Base-by-base conservation (phyloP, 2,329 filamentous ascomycete genomes). In the Penicillium fuscoglaucum region DNA sequence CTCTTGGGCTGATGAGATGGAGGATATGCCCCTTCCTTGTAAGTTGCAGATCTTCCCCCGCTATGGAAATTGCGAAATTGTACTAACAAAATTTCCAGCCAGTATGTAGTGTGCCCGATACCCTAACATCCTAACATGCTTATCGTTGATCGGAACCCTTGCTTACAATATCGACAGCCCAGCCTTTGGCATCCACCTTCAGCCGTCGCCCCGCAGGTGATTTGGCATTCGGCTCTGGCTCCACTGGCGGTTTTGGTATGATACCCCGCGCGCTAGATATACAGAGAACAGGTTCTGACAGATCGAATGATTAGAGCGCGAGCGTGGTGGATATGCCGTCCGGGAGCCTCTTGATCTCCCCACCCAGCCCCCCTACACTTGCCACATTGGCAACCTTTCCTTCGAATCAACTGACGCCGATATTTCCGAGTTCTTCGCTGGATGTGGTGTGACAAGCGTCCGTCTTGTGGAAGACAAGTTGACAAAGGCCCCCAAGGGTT, bases 1-100 rank as follows among this genome's bases (percentile, higher is more conserved):
- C 74, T 98, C 95, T 69, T 99, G 95, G 95, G 95, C 95, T 71
- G 96, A 99, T 80, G 95, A 99, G 77, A 96, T 99, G 81, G 95
- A 99, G 79, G 92, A 96, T 72, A 82, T 83, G 78, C 84, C 84
- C 63, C 84, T 90, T 66, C 85, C 87, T 77, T 82, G 90, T 93
- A 84, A 82, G 87, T 81, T 58, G 7, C 54, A 51, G 41, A 53
- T 59, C 56, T 58, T 44, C 52, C 59, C 45, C 52, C 52, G 58
- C 46, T 46, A 50, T 51, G 56, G 28, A 54, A 47, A 52, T 43
- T 43, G 39, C 40, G 54, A 49, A 56, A 37, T 49, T 33, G 35
- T 55, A 48, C 60, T 67, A 58, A 68, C 43, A 37, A 58, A 45
- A 41, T 54, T 12, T 64, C n/a, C 58, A 76, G 73, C 70, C 54